Evolutionary conservation across 441 rosid genomes (phyloP).

Genomic region (Raphanus hybrid): DNA sequence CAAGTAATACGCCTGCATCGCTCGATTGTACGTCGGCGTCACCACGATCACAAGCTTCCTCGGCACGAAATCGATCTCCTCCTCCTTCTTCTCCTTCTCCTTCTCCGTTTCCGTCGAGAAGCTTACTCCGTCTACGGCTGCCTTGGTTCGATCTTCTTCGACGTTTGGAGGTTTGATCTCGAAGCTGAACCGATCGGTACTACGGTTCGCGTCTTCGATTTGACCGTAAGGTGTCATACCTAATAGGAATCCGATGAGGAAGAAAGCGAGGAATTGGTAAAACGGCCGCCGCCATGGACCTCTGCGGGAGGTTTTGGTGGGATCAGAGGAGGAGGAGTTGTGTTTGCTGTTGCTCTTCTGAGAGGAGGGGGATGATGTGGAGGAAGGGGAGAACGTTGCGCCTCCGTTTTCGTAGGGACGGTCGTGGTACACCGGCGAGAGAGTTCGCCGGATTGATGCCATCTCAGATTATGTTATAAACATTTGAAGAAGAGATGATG

Average conservation of each 20-base stretch:
- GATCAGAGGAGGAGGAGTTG: constrained; percentile 43
- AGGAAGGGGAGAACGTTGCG: constrained; percentile 37
- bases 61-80: constrained; percentile 47
- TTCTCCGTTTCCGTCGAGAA: constrained; percentile 42
- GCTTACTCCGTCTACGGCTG: constrained; percentile 47
- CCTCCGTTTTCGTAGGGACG: constrained; percentile 59
- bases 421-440: constrained; percentile 72
- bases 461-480: constrained; percentile 47
- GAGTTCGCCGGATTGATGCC: constrained; percentile 93
- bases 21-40: constrained; percentile 91
- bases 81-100: too few species aligned
- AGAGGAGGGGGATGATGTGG: constrained; percentile 44
- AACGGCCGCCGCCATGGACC: constrained; percentile 65
- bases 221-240: constrained; percentile 73
- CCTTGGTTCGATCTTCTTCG: constrained; percentile 50
- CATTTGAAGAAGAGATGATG: background rate
- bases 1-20: constrained; percentile 76
- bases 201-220: constrained; percentile 47
- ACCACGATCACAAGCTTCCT: constrained; percentile 80
- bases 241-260: constrained; percentile 63
- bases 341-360: constrained; percentile 48
- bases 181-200: constrained; percentile 52
- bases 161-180: constrained; percentile 68
- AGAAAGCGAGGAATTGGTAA: constrained; percentile 63
- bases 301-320: constrained; percentile 49